phyloP scores from a whole-genome alignment of 192 early-diverging fungal species.

The Phlyctochytrium planicorne region DNA sequence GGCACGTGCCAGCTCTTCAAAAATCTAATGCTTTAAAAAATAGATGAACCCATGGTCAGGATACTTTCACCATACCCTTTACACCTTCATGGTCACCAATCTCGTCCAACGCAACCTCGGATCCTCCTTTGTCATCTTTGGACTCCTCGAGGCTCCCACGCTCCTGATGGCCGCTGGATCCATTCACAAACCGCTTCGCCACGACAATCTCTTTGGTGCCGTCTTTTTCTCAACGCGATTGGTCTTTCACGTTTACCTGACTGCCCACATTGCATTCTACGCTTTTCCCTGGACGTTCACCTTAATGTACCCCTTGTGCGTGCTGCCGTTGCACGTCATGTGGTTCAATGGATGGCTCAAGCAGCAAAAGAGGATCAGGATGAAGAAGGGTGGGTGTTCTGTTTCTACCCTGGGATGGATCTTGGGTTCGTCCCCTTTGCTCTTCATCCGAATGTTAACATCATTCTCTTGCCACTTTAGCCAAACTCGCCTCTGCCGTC shows the following conservation, averaged over 20 bases:
- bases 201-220: slow-evolving; percentile 52
- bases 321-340: slow-evolving; percentile 31
- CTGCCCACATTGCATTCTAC: not conserved
- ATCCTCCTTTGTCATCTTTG: slow-evolving; percentile 43
- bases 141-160: slow-evolving; percentile 60
- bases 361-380: slow-evolving; percentile 20
- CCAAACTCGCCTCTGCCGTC: not conserved
- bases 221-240: slow-evolving; percentile 59
- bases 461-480: too few relatives aligned
- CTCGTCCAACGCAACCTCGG: slow-evolving; percentile 50
- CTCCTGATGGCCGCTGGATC: slow-evolving; percentile 55
- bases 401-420: too few relatives aligned
- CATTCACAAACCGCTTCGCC: slow-evolving; percentile 42
- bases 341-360: slow-evolving; percentile 30
- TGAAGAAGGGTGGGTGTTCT: slow-evolving; percentile 7
- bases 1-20: too few relatives aligned
- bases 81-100: slow-evolving; percentile 40
- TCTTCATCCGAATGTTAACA: too few relatives aligned
- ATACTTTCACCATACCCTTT: slow-evolving; percentile 64
- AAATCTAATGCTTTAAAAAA: slow-evolving; percentile 10
- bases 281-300: slow-evolving; percentile 9
- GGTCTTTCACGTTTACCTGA: slow-evolving; percentile 45
- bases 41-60: slow-evolving; percentile 55
- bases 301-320: slow-evolving; percentile 10
- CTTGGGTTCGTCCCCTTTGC: too few relatives aligned